Percentiles rank a stretch among this genome's conserved stretches.
phyloP scores from a whole-genome alignment of 768 basidiomycete species.

The Boletus subparvulus region DNA sequence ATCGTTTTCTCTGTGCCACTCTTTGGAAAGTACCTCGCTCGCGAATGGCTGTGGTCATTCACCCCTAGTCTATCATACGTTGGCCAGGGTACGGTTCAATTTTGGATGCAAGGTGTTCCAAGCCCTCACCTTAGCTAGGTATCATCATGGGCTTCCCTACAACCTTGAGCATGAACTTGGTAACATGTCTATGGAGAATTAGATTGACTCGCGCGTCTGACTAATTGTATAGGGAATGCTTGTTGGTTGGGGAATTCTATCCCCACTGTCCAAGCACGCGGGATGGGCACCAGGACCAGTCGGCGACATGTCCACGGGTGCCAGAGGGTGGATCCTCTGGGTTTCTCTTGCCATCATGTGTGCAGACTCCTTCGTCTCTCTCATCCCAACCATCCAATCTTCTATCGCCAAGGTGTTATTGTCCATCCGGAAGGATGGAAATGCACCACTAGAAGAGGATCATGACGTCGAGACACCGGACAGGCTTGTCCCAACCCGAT shows the following conservation, averaged over 20 bases:
- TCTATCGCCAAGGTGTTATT: constrained; percentile 40
- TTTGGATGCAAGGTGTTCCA: neutral
- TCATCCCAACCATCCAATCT: constrained; percentile 70
- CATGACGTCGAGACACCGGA: constrained; percentile 76
- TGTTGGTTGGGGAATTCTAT: constrained; percentile 94
- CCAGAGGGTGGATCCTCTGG: constrained; percentile 99
- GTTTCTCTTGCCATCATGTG: constrained; percentile 94
- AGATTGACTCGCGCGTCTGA: constrained; percentile 1
- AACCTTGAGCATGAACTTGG: constrained; percentile 89
- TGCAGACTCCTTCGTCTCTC: constrained; percentile 83
- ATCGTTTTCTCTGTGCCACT: constrained; percentile 84
- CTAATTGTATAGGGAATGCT: constrained; percentile 73
- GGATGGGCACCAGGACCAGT: constrained; percentile 97
- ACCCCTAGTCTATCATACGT: constrained; percentile 90
- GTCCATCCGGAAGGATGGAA: constrained; percentile 27
- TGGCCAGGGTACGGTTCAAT: constrained; percentile 64
- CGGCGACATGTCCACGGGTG: constrained; percentile 80
- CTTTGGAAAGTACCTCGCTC: constrained; percentile 80
- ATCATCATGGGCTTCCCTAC: constrained; percentile 99
- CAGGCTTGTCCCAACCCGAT: constrained; percentile 73
- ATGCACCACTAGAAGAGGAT: constrained; percentile 33
- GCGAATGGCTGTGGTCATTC: constrained; percentile 91
- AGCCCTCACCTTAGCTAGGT: constrained; percentile 41
- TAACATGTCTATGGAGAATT: constrained; percentile 33
- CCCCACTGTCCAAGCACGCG: constrained; percentile 73